These are phyloP conservation scores for Emmonsia crescens DNA, from an alignment of 2,329 filamentous ascomycete species.

Conservation along the genomic window DNA sequence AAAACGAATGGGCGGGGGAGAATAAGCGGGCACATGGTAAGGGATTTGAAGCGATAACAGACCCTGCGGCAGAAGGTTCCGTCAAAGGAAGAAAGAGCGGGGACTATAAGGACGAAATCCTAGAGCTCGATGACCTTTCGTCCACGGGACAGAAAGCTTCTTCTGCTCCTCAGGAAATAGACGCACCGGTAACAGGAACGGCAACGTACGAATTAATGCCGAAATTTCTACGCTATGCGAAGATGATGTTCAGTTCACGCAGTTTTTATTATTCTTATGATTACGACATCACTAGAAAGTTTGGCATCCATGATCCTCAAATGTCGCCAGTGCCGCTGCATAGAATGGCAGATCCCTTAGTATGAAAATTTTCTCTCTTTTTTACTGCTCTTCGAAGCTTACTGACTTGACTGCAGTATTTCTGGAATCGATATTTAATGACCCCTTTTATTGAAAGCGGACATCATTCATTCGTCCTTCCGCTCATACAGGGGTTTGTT, in stretches of 20 bases:
- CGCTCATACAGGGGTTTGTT: constrained; percentile 87
- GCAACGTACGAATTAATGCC: constrained; percentile 56
- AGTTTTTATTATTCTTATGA: constrained; percentile 97
- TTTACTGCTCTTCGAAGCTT: neutral
- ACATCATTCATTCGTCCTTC: constrained; percentile 60
- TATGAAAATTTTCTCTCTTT: constrained; percentile 23
- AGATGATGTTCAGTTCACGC: constrained; percentile 70
- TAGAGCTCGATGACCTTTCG: constrained; percentile 13
- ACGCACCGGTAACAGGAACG: constrained; percentile 11
- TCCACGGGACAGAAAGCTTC: constrained; percentile 4
- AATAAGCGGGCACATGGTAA: constrained; percentile 4
- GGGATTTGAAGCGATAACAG: constrained; percentile 4
- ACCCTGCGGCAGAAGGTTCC: constrained; percentile 5
- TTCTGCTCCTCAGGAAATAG: neutral
- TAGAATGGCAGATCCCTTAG: constrained; percentile 58
- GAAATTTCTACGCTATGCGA: constrained; percentile 72
- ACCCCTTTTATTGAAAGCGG: constrained; percentile 64
- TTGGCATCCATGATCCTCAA: constrained; percentile 31
- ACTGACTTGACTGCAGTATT: constrained; percentile 45
- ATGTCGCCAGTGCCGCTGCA: constrained; percentile 52
- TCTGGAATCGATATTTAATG: constrained; percentile 78
- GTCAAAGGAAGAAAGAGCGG: constrained; percentile 4
- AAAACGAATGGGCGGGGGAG: constrained; percentile 59
- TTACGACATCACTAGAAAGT: constrained; percentile 69
- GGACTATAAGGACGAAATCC: constrained; percentile 3